A percentile compares a stretch with the other conserved stretches of the same genome.
phyloP scores from a whole-genome alignment of 2,329 filamentous ascomycete genomes.

The Penicillium sp. region DNA sequence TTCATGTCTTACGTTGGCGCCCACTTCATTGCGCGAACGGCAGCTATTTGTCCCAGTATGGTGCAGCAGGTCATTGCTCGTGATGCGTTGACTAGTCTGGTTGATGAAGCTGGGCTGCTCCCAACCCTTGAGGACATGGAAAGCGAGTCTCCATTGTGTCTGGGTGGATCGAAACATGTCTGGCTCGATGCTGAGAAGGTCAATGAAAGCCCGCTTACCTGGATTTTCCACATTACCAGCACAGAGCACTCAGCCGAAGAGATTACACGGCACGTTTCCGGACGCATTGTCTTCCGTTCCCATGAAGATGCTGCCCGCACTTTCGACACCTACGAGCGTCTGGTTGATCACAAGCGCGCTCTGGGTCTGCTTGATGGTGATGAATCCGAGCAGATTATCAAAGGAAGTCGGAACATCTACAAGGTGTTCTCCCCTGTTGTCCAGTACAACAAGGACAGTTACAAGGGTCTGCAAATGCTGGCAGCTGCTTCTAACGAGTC shows the following conservation, averaged over 20 bases:
- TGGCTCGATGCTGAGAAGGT: neutral
- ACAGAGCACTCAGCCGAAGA: neutral
- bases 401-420: slow-evolving; percentile 13
- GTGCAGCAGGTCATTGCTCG: neutral
- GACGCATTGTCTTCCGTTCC: neutral
- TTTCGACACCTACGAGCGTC: slow-evolving; percentile 2
- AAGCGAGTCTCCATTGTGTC: neutral
- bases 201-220: neutral
- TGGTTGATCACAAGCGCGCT: slow-evolving; percentile 17
- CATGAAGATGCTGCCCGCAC: neutral
- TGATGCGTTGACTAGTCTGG: neutral
- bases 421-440: neutral
- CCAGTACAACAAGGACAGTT: neutral
- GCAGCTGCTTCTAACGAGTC: slow-evolving; percentile 23
- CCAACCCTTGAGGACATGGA: neutral
- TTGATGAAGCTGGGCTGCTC: neutral
- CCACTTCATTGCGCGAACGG: slow-evolving; percentile 16
- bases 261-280: neutral
- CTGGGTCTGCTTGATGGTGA: slow-evolving; percentile 16
- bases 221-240: neutral
- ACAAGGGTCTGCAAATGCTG: slow-evolving; percentile 8
- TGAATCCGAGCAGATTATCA: slow-evolving; percentile 22
- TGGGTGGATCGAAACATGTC: neutral
- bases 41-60: slow-evolving; percentile 19
- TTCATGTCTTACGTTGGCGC: slow-evolving; percentile 15